Conservation (phyloP, 2,329 filamentous ascomycete species). For the Emergomyces orientalis region DNA sequence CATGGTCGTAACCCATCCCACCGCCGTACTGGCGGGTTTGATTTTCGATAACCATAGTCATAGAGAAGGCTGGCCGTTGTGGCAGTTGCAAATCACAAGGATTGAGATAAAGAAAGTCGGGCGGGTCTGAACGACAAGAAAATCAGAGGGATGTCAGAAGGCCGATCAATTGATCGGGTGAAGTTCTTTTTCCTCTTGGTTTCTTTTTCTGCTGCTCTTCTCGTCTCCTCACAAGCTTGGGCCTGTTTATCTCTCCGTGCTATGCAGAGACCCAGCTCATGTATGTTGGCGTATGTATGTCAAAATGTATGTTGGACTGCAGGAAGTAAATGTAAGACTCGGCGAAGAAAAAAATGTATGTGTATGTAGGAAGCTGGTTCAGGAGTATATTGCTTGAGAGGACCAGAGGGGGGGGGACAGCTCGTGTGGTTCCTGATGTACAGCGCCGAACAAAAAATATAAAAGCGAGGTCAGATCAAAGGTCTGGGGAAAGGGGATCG, state of each 20-base stretch:
- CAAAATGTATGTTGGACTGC: constrained; percentile 2
- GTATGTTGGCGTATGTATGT: neutral
- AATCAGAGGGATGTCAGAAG: neutral
- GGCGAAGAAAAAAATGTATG: neutral
- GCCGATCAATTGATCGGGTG: constrained; percentile 2
- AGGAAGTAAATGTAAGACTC: neutral
- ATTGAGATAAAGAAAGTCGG: neutral
- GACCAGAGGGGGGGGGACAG: constrained; percentile 1
- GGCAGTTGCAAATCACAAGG: neutral
- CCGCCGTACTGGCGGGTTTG: constrained; percentile 72
- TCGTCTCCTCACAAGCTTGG: neutral
- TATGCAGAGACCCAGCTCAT: constrained; percentile 1
- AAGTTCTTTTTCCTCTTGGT: neutral
- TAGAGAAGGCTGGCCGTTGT: constrained; percentile 39
- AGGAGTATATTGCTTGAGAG: neutral
- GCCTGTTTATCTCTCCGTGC: neutral
- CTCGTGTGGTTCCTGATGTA: constrained; percentile 5
- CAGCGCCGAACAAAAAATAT: constrained; percentile 5
- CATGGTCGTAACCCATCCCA: constrained; percentile 65
- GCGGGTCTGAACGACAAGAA: neutral
- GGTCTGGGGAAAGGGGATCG: constrained; percentile 9
- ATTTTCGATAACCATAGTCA: constrained; percentile 93
- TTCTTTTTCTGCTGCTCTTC: neutral
- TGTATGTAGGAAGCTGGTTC: constrained; percentile 3
- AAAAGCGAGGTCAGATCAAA: constrained; percentile 7